Conservation (phyloP, 345 rosid genomes). For the Streptanthus diversifolius region DNA sequence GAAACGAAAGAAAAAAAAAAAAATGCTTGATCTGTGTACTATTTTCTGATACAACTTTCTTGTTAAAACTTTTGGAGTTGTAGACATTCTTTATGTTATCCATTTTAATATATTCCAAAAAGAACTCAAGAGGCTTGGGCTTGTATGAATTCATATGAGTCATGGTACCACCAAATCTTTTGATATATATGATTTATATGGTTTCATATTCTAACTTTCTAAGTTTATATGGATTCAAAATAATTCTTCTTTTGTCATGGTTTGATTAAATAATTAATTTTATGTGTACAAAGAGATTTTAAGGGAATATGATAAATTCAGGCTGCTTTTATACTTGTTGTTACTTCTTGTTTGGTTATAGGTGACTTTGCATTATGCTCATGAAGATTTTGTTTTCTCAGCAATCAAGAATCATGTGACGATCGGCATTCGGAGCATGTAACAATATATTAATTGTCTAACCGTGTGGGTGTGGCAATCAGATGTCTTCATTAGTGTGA, state of each 20-base stretch:
- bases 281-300: background rate
- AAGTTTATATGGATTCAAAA: slow-evolving; percentile 1
- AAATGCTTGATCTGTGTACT: background rate
- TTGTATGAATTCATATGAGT: background rate
- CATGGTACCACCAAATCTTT: background rate
- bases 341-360: background rate
- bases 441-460: background rate
- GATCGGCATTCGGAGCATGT: background rate
- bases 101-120: background rate
- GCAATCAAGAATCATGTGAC: background rate
- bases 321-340: background rate
- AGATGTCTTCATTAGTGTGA: too few relatives aligned
- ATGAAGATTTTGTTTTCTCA: background rate
- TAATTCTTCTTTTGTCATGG: background rate
- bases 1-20: background rate
- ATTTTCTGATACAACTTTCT: background rate
- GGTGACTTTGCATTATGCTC: background rate
- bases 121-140: background rate
- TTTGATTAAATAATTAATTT: background rate
- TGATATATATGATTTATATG: background rate
- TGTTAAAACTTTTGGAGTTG: slow-evolving; percentile 3
- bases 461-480: too few relatives aligned
- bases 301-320: background rate
- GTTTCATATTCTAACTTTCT: background rate
- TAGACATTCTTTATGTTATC: background rate